These are phyloP conservation scores for Xanthoconium purpureum DNA, from an alignment of 768 basidiomycete species.

Conservation along the genomic window DNA sequence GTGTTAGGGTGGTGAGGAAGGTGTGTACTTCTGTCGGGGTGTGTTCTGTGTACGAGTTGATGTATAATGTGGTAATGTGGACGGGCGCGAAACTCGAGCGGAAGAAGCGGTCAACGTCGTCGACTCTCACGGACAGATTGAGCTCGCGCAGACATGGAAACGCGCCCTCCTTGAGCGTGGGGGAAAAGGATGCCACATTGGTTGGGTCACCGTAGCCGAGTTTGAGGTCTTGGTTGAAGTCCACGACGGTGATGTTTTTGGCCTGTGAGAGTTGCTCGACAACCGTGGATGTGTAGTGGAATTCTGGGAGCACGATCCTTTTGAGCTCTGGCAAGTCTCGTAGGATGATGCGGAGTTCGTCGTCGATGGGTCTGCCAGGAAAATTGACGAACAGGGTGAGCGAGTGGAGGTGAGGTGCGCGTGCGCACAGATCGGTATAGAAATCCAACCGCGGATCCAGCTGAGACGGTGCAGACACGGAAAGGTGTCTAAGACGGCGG, in stretches of 20 bases:
- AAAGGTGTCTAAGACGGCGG: conserved; percentile 41
- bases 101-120: conserved; percentile 46
- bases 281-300: conserved; percentile 44
- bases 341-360: conserved; percentile 39
- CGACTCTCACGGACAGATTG: conserved; percentile 44
- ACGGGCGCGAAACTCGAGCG: conserved; percentile 42
- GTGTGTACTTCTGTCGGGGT: conserved; percentile 39
- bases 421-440: conserved; percentile 40
- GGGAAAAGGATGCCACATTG: conserved; percentile 46
- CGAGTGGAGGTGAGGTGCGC: conserved; percentile 49
- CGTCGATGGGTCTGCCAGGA: conserved; percentile 41
- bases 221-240: conserved; percentile 48
- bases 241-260: conserved; percentile 42
- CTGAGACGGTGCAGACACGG: conserved; percentile 29
- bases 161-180: conserved; percentile 43
- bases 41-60: conserved; percentile 49
- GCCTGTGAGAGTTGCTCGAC: conserved; percentile 46
- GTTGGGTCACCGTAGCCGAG: conserved; percentile 46
- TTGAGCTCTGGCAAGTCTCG: conserved; percentile 42
- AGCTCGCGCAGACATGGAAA: conserved; percentile 56
- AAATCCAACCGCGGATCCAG: conserved; percentile 10
- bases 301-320: conserved; percentile 50
- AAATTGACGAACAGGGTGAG: conserved; percentile 46
- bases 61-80: conserved; percentile 48
- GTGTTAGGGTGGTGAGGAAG: conserved; percentile 43